Evolutionary conservation across 306 rosid species (phyloP), one percentile per base, ranked within the genome.

Genomic region (Medicago arabica): DNA sequence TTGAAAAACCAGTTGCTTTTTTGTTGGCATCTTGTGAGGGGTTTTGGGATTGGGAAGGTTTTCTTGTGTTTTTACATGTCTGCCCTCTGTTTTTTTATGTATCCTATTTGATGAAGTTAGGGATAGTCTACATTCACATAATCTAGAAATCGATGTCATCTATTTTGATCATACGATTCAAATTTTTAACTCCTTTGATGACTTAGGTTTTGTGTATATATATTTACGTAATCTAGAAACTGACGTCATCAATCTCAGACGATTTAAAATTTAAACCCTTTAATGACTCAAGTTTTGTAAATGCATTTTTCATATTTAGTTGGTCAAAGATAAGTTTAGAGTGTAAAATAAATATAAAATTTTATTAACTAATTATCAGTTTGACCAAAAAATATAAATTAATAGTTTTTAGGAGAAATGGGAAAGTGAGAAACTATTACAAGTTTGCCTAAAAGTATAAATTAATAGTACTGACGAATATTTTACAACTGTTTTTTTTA

Each of bases 1-100:
- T 80, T 75, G 59, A 8, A 73, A 72, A 69, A 83, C 88, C 82
- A 80, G 74, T 85, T 79, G 92, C 85, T n/a, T 16, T 43, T 76
- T 78, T 69, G 18, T 81, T 81, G 85, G 75, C 77, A 2, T 75
- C 11, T 81, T 12, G 28, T 19, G 25, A 47, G 61, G 51, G 49
- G 73, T 50, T 69, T 83, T 36, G 72, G 74, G 70, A 67, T 65
- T 62, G 50, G 46, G 47, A 74, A 74, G 28, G 18, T 23, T 53
- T 81, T 55, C 63, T 25, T 25, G 44, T 10, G 31, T 50, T 75
- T 68, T 76, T 73, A 67, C 87, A 74, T 59, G 54, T 38, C 39
- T 69, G 64, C 74, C 86, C 85, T 47, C 44, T n/a, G 38, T 34
- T 36, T 55, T 67, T n/a, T 47, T 23, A 54, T 8, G 18, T 16